Base-by-base conservation (phyloP, 495 filamentous ascomycete genomes). In the Penicillium herquei region DNA sequence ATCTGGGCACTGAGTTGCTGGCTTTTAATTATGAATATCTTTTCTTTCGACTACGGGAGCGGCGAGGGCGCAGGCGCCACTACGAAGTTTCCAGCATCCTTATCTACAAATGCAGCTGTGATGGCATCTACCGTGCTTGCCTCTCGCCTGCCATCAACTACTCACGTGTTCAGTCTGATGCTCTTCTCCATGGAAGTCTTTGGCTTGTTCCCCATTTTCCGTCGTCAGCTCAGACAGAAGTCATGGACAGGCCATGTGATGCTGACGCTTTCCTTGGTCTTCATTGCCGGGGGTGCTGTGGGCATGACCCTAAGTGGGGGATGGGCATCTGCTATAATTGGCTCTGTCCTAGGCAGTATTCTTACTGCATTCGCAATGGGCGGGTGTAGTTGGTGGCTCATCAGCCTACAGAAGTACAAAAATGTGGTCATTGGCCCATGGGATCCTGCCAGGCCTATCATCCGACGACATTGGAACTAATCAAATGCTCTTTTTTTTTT, bases 351-450 rank as follows among this genome's bases (percentile, higher is more conserved):
- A 6, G 89, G 92, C 6, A 81, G 82, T 18, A 69, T 89, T 44
- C 63, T 87, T 34, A 88, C 87, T 3, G 81, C 83, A 3, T 60
- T 96, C 32, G 86, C 83, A 2, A 96, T 97, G 90, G 94, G 93
- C 3, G 87, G 90, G 40, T 97, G 92, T 67, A 93, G 89, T 62
- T 97, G 91, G 93, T 98, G 95, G 95, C 74, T 98, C 54, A 98
- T 98, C 66, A 88, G 90, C 44, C 71, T 98, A 69, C 94, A 98
- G 73, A 92, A 93, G 76, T 98, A 97, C 71, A 98, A 98, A 81
- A 98, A 98, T 72, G 94, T 97, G 69, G 97, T 98, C 53, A 90
- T 90, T 64, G 94, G 94, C 32, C 94, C 94, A 3, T 98, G 94
- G 94, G 94, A 98, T 78, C 92, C 95, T 14, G 94, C 94, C 3